Conservation (phyloP, 495 filamentous ascomycete species). For the Neurospora terricola region DNA sequence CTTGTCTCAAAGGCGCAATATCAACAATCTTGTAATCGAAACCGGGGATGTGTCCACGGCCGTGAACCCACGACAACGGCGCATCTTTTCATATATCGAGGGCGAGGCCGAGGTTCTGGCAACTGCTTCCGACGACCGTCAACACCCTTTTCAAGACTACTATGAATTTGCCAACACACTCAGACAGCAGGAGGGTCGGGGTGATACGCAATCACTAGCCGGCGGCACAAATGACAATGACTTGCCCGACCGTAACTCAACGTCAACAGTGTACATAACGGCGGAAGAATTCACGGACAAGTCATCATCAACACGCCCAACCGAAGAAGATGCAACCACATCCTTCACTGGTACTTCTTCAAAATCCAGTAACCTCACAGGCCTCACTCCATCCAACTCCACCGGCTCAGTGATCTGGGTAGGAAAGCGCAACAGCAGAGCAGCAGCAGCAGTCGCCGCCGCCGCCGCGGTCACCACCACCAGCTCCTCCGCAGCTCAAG, state of each 20-base stretch:
- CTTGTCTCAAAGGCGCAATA: background rate
- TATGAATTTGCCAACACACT: background rate
- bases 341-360: background rate
- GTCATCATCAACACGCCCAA: background rate
- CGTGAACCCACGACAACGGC: background rate
- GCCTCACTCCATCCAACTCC: conserved; percentile 1
- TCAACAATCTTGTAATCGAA: background rate
- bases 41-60: background rate
- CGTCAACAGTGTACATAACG: background rate
- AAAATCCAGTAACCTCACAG: background rate
- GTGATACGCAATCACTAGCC: background rate
- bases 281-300: background rate
- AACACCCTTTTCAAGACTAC: background rate
- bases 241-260: background rate
- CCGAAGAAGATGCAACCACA: background rate
- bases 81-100: background rate
- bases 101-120: background rate
- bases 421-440: background rate
- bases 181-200: background rate
- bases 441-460: background rate
- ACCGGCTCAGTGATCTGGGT: conserved; percentile 7
- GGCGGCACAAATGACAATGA: background rate
- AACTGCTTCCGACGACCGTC: background rate
- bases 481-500: background rate
- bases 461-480: background rate